Evolutionary conservation across 2,329 filamentous ascomycete genomes (phyloP).

Genomic region (Aspergillus candidus): DNA sequence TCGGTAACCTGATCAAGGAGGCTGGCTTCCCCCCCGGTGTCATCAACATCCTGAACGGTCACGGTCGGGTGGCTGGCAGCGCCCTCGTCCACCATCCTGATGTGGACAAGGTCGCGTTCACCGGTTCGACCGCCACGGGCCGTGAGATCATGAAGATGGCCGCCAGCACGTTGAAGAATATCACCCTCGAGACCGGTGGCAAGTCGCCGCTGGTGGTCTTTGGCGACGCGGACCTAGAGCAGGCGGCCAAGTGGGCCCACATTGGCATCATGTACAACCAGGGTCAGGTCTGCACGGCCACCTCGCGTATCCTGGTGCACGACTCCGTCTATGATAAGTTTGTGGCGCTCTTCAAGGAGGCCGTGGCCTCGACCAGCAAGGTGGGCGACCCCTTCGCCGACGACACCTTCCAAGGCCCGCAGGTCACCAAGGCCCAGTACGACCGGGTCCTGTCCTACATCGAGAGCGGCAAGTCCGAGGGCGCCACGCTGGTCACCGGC

Average conservation of each 20-base stretch:
- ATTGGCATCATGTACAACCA: constrained; percentile 44
- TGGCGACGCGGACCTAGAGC: constrained; percentile 59
- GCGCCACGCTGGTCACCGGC: constrained; percentile 60
- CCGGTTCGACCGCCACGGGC: constrained; percentile 29
- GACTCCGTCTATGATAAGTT: constrained; percentile 35
- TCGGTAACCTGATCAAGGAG: constrained; percentile 29
- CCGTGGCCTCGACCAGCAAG: constrained; percentile 28
- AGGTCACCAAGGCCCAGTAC: constrained; percentile 33
- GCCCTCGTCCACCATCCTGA: constrained; percentile 27
- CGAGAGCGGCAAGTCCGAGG: constrained; percentile 62
- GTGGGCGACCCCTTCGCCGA: constrained; percentile 32
- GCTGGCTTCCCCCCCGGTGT: constrained; percentile 32
- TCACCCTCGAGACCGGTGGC: constrained; percentile 48
- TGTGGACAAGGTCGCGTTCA: constrained; percentile 33
- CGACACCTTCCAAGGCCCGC: constrained; percentile 33
- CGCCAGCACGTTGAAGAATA: constrained; percentile 30
- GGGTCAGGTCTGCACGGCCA: constrained; percentile 32
- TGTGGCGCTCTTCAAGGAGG: constrained; percentile 27
- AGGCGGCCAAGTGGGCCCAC: constrained; percentile 65
- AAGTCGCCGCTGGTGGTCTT: constrained; percentile 62
- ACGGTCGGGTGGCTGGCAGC: constrained; percentile 26
- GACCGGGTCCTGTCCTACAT: constrained; percentile 61
- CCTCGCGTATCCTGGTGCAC: constrained; percentile 53
- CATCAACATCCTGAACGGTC: constrained; percentile 30
- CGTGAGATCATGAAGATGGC: constrained; percentile 35